These are phyloP conservation scores for Podila epicladia DNA, from an alignment of 192 early-diverging fungal genomes.

Conservation along the genomic window DNA sequence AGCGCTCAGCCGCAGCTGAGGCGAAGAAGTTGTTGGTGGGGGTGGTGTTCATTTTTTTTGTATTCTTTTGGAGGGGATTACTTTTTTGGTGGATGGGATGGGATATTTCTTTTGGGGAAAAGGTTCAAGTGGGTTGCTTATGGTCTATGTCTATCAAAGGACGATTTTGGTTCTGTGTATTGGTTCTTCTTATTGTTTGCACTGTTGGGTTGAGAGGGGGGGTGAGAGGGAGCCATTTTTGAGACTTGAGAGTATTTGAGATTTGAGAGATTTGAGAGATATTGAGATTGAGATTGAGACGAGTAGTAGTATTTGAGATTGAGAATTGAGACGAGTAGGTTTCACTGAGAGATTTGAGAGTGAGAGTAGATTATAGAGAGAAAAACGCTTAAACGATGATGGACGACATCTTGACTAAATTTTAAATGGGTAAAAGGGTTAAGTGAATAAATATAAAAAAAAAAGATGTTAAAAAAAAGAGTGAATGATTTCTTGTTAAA, in stretches of 20 bases:
- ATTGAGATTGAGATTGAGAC: constrained; percentile 17
- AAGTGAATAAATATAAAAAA: constrained; percentile 14
- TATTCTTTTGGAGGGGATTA: not conserved
- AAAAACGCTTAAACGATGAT: constrained; percentile 53
- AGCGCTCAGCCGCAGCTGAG: constrained; percentile 40
- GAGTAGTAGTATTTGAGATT: constrained; percentile 5
- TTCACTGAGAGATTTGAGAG: constrained; percentile 9
- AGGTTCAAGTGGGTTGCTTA: constrained; percentile 11
- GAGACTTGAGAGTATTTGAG: constrained; percentile 14
- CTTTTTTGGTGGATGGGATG: constrained; percentile 1
- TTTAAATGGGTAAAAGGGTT: constrained; percentile 17
- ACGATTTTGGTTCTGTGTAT: constrained; percentile 37
- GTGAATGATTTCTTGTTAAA: constrained; percentile 1
- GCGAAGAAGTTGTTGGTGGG: constrained; percentile 23
- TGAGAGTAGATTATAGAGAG: constrained; percentile 10
- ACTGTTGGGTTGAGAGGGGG: constrained; percentile 40
- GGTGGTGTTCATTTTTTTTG: constrained; percentile 40
- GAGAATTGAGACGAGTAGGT: constrained; percentile 1
- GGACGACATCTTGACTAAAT: constrained; percentile 51
- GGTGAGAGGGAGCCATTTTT: constrained; percentile 54
- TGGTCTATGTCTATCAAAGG: constrained; percentile 46
- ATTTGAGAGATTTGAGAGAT: constrained; percentile 19
- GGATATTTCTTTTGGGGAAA: not conserved
- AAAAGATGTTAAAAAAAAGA: constrained; percentile 23
- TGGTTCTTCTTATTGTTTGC: constrained; percentile 12